phyloP scores from a whole-genome alignment of 129 eudicot species.

The Apium graveolens region DNA sequence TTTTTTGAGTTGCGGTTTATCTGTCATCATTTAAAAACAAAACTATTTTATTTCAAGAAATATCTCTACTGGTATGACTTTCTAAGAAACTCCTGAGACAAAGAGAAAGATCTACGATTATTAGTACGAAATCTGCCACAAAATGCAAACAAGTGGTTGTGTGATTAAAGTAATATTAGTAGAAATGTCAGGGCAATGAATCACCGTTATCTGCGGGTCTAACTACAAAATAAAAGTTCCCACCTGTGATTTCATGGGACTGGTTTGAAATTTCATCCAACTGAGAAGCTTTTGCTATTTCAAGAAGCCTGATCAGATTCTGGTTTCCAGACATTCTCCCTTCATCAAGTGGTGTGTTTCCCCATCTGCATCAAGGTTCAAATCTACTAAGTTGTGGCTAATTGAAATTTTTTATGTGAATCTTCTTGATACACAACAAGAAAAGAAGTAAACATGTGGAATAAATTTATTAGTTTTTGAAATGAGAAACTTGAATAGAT shows the following conservation, averaged over 20 bases:
- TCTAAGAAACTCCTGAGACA: neutral
- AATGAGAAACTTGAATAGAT: neutral
- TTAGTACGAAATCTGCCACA: neutral
- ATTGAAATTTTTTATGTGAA: neutral
- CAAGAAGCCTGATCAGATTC: constrained; percentile 58
- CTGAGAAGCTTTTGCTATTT: constrained; percentile 59
- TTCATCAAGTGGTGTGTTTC: constrained; percentile 85
- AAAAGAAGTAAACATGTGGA: neutral
- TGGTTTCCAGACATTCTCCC: constrained; percentile 71
- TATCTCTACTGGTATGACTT: neutral
- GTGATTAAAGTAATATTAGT: neutral
- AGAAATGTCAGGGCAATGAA: neutral
- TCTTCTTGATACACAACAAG: neutral
- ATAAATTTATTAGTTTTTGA: neutral
- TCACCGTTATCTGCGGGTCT: neutral
- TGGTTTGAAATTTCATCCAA: constrained; percentile 33
- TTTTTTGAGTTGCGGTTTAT: constrained; percentile 40
- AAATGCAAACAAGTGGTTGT: neutral
- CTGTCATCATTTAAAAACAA: constrained; percentile 26
- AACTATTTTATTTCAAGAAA: neutral
- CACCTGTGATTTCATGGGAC: constrained; percentile 60
- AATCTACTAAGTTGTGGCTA: neutral
- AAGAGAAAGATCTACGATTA: neutral
- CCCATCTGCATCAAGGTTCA: constrained; percentile 52
- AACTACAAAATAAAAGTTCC: neutral